A percentile compares a stretch with the other conserved stretches of the same genome.
These are phyloP conservation scores for Lanmaoa rubissima DNA, from an alignment of 768 basidiomycete species.

Conservation along the genomic window DNA sequence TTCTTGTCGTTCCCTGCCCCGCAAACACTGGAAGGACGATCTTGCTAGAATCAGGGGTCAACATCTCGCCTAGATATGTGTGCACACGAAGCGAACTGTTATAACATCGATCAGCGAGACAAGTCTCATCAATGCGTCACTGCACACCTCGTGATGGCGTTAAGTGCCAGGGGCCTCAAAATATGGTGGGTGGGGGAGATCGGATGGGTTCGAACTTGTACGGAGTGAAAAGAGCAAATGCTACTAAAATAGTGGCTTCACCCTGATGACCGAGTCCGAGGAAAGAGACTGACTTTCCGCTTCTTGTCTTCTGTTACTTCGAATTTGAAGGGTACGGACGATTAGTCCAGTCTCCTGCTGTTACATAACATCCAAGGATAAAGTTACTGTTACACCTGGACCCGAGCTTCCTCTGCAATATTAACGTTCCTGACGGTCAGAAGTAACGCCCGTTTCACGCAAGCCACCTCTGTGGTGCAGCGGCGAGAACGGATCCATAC, in stretches of 20 bases:
- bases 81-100: background rate
- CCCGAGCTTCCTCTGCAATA: slow-evolving; percentile 16
- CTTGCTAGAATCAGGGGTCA: background rate
- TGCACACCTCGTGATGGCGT: slow-evolving; percentile 7
- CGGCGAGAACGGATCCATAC: background rate
- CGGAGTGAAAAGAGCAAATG: background rate
- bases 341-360: slow-evolving; percentile 6
- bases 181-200: background rate
- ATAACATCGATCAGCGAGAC: background rate
- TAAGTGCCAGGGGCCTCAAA: background rate
- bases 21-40: slow-evolving; percentile 50
- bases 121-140: background rate
- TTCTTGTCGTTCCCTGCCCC: slow-evolving; percentile 49
- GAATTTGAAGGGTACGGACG: slow-evolving; percentile 10
- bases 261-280: slow-evolving; percentile 8
- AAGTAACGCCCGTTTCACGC: background rate
- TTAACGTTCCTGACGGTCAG: slow-evolving; percentile 13
- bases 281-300: slow-evolving; percentile 20
- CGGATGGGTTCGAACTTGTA: slow-evolving; percentile 2
- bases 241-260: slow-evolving; percentile 15
- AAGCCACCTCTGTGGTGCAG: background rate
- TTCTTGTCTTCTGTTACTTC: slow-evolving; percentile 21
- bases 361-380: slow-evolving; percentile 29
- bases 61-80: slow-evolving; percentile 4
- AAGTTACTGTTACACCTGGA: slow-evolving; percentile 22